Conservation (phyloP, 805 yeast genomes). For the Yarrowia bubula region DNA sequence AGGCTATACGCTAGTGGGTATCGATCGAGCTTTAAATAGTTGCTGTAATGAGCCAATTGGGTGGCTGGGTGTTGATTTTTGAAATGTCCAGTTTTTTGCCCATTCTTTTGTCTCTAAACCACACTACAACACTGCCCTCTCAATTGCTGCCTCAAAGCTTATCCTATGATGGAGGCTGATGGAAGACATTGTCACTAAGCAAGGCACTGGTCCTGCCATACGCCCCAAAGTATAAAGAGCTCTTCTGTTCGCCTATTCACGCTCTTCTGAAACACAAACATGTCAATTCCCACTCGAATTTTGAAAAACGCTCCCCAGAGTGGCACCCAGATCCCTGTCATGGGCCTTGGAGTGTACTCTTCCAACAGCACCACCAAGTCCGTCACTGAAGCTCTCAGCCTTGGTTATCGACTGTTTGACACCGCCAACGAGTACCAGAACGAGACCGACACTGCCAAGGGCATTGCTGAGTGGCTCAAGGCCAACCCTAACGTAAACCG, state of each 20-base stretch:
- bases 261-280: background rate
- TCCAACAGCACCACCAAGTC: slow-evolving; percentile 51
- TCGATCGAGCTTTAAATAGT: background rate
- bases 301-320: slow-evolving; percentile 16
- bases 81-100: too few relatives aligned
- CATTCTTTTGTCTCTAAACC: too few relatives aligned
- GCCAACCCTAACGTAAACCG: slow-evolving; percentile 65
- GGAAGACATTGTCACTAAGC: background rate
- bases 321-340: slow-evolving; percentile 60
- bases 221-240: slow-evolving; percentile 6
- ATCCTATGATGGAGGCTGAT: background rate
- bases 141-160: slow-evolving; percentile 7
- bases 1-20: background rate
- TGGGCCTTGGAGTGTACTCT: slow-evolving; percentile 66
- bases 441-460: slow-evolving; percentile 67
- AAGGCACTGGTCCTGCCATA: background rate
- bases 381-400: slow-evolving; percentile 78
- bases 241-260: background rate
- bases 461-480: slow-evolving; percentile 58
- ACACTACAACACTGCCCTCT: too few relatives aligned
- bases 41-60: too few relatives aligned
- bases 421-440: slow-evolving; percentile 73
- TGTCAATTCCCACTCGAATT: slow-evolving; percentile 8
- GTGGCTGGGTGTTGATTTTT: too few relatives aligned
- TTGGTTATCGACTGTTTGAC: slow-evolving; percentile 75